These are phyloP conservation scores for Aspergillus ustus DNA, from an alignment of 2,329 filamentous ascomycete genomes.

Conservation along the genomic window DNA sequence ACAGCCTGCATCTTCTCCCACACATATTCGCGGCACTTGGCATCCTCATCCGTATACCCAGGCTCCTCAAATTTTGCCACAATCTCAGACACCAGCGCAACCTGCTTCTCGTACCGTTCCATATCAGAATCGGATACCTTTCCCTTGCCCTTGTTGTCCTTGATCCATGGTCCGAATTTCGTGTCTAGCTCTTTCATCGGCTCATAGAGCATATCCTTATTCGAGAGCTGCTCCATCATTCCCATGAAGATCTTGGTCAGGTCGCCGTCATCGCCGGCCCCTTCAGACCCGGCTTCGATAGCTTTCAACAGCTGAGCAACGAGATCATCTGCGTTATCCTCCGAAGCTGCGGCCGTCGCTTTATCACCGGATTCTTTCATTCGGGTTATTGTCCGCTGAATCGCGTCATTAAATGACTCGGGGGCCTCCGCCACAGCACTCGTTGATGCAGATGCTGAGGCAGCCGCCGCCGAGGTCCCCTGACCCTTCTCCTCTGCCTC, in stretches of 20 bases:
- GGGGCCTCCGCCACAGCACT: slow-evolving; percentile 49
- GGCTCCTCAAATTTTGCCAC: slow-evolving; percentile 84
- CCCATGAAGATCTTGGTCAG: slow-evolving; percentile 93
- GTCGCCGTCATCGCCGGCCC: slow-evolving; percentile 73
- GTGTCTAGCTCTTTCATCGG: slow-evolving; percentile 96
- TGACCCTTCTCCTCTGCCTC: slow-evolving; percentile 20
- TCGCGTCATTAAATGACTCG: slow-evolving; percentile 86
- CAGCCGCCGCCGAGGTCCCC: slow-evolving; percentile 29
- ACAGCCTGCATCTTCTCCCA: slow-evolving; percentile 99
- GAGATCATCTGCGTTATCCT: slow-evolving; percentile 76
- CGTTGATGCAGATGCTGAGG: slow-evolving; percentile 1
- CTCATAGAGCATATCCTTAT: slow-evolving; percentile 97
- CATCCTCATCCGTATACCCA: slow-evolving; percentile 80
- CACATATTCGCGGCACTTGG: slow-evolving; percentile 84
- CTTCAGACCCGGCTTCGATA: slow-evolving; percentile 68
- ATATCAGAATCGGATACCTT: slow-evolving; percentile 71
- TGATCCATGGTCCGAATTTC: slow-evolving; percentile 90
- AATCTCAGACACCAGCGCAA: slow-evolving; percentile 79
- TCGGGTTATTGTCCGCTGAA: slow-evolving; percentile 90
- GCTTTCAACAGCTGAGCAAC: slow-evolving; percentile 92
- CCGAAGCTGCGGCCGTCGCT: slow-evolving; percentile 73
- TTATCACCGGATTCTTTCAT: slow-evolving; percentile 90
- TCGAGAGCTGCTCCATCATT: slow-evolving; percentile 99
- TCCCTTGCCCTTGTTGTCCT: slow-evolving; percentile 68
- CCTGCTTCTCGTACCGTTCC: slow-evolving; percentile 80